phyloP scores from a whole-genome alignment of 2,329 filamentous ascomycete species.

The Graphilbum ipis-grandicollis region DNA sequence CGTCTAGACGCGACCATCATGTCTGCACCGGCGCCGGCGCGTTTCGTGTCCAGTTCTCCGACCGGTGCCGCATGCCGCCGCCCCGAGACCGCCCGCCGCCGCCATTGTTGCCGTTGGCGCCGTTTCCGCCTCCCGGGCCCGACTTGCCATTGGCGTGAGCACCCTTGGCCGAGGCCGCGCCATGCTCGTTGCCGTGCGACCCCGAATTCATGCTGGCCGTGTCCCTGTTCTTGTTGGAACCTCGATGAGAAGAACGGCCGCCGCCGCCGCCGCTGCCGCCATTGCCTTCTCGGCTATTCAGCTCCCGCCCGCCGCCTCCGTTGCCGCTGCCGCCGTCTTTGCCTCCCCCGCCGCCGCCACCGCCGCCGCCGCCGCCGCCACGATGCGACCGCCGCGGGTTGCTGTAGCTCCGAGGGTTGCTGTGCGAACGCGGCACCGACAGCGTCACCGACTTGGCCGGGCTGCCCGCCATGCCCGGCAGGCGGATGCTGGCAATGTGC shows the following conservation, averaged over 20 bases:
- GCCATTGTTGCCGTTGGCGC: not conserved
- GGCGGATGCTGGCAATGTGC: conserved; percentile 22
- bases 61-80: conserved; percentile 3
- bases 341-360: not conserved
- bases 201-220: conserved; percentile 4
- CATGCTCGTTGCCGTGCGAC: conserved; percentile 5
- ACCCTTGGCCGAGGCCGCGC: not conserved
- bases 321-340: not conserved
- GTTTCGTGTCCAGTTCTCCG: conserved; percentile 6
- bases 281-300: not conserved
- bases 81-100: not conserved
- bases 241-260: not conserved
- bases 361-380: not conserved
- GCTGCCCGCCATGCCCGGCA: conserved; percentile 24
- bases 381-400: not conserved
- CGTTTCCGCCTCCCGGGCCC: no score
- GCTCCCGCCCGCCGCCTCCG: conserved; percentile 1
- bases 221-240: conserved; percentile 5
- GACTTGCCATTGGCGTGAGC: not conserved
- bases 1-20: no score
- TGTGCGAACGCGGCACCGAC: conserved; percentile 10
- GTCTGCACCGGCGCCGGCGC: conserved; percentile 3
- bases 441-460: conserved; percentile 21
- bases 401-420: conserved; percentile 7
- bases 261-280: not conserved